Conservation (phyloP, 345 rosid species). For the Garcia nutans region DNA sequence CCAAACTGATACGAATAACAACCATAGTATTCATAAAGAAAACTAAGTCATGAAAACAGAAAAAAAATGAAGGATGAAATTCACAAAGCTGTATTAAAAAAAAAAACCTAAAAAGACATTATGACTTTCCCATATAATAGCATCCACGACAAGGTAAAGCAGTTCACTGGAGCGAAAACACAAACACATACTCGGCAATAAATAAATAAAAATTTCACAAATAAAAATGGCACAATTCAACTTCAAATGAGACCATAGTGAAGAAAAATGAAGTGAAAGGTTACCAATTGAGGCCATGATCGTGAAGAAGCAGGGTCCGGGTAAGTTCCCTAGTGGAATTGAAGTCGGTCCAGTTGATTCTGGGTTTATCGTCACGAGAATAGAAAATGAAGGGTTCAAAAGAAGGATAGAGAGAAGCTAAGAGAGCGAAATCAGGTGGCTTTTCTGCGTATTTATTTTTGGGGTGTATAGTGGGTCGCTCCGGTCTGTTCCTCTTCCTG, state of each 20-base stretch:
- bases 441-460: conserved; percentile 66
- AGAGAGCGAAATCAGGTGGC: conserved; percentile 68
- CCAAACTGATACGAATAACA: not conserved
- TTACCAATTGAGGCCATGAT: conserved; percentile 62
- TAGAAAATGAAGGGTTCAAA: conserved; percentile 65
- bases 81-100: not conserved
- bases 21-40: not conserved
- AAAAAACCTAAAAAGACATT: not conserved
- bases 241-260: not conserved
- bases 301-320: conserved; percentile 72
- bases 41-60: not conserved
- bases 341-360: conserved; percentile 88
- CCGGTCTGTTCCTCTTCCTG: conserved; percentile 43
- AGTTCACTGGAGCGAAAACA: not conserved
- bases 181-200: not conserved
- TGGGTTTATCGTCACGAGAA: conserved; percentile 58
- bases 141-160: not conserved
- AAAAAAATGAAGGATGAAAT: not conserved
- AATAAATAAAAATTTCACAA: not conserved
- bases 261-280: not conserved
- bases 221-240: not conserved
- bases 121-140: not conserved
- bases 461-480: conserved; percentile 55
- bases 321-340: conserved; percentile 88
- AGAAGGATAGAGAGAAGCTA: conserved; percentile 75